Base-by-base conservation (phyloP, 2,329 filamentous ascomycete genomes). In the Albophoma yamanashiensis region DNA sequence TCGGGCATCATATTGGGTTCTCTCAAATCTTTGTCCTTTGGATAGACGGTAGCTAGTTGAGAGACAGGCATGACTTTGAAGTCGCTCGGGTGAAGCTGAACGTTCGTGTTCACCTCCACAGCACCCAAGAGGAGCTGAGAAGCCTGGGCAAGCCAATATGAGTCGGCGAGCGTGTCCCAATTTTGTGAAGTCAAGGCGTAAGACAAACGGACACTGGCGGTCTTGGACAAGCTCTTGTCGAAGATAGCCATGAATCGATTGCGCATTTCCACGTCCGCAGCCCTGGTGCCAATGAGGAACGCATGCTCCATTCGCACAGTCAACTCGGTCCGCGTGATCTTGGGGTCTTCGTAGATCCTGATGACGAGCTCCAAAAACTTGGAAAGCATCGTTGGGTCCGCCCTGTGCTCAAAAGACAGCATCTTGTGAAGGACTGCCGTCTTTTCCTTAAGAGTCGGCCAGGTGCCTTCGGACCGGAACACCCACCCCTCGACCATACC, bases 401-500 rank as follows among this genome's bases (percentile, higher is more conserved):
- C 77, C 45, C 94, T 84, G 60, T 90, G 86, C 74, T 99, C 94
- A 66, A 99, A 99, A 0, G 92, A 87, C 20, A 97, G 78, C 94
- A 99, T 99, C 76, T 99, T 99, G 68, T 96, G 92, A n/a, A 99
- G 78, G 1, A 99, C 94, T 1, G 95, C 95, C 0, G 93, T 97
- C 78, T 99, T 99, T 75, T 99, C 95, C 73, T 99, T 99, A 1
- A 99, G 81, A 0, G 94, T 99, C 0, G 94, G 94, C 82, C 94
- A 97, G 2, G 92, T 94, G 64, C 96, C 94, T 61, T 91, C 92
- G 0, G 91, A 94, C 65, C 91, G 85, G 78, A 99, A 99, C 7
- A 99, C 90, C 95, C 95, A 99, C 39, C 82, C 84, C 71, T 97
- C 93, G 4, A 97, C 93, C 84, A 99, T 93, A 57, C 88, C 86